Evolutionary conservation across 192 early-diverging fungal species (phyloP), one percentile per base, ranked within the genome.

Genomic region (Podila epicladia): DNA sequence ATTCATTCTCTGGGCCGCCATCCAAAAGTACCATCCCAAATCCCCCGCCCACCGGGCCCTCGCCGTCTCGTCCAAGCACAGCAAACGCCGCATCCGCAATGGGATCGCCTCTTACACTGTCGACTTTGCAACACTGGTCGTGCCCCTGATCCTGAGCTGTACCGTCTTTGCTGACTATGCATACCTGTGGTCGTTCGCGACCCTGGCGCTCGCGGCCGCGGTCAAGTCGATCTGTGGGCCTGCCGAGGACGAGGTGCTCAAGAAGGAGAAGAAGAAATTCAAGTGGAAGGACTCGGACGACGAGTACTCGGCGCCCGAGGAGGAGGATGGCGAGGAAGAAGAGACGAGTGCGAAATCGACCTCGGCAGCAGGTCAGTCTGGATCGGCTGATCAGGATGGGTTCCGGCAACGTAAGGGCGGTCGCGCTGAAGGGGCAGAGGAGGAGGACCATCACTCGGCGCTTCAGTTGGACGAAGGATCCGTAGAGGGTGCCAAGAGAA

Each of bases 281-380:
- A 79, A 79, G 69, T 79, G 76, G 76, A 79, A 28, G 59, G 76
- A 79, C 5, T 79, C 76, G 12, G 76, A 79, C 2, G 76, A 79
- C 17, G 74, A 76, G 4, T 76, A 49, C 15, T 57, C 67, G 2
- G 73, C 73, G 8, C 65, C 67, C 11, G 74, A 76, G 15, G 50
- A 70, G 29, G 67, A 69, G 7, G 57, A 69, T 9, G 59, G 37
- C 1, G 38, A 66, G 12, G 67, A 50, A 15, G 49, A 60, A 0
- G 64, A 66, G 15, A 9, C 53, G 8, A 9, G 20, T 9, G 59
- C 59, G 9, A 61, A 61, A 33, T 61, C 59, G 12, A 32, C 26
- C 1, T 33, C 26, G 6, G 59, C 59, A 19, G 22, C 17, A 2
- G 9, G 31, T 4, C 22, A n/a, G 58, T 5, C 38, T 35, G 15